Percentiles rank a stretch among this genome's conserved stretches.
Conservation (phyloP, 2,329 filamentous ascomycete species). For the Magnaporthiopsis rhizophila region DNA sequence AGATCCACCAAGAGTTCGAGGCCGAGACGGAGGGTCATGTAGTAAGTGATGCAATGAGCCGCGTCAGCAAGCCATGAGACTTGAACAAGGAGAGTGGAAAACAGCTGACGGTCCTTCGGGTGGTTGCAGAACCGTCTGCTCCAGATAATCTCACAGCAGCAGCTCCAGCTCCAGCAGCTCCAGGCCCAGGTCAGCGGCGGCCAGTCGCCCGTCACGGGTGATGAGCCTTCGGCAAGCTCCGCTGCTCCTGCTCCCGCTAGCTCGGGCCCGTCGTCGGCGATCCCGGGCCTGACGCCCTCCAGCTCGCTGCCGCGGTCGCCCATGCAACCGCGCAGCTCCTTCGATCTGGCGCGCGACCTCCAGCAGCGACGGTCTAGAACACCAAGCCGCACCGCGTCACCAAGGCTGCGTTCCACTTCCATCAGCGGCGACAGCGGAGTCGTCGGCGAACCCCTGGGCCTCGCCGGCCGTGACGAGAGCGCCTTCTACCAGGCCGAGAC, state of each 20-base stretch:
- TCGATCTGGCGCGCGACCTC: conserved; percentile 47
- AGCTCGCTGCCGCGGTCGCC: conserved; percentile 45
- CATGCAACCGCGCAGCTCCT: conserved; percentile 45
- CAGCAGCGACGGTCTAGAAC: conserved; percentile 47
- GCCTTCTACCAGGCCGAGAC: conserved; percentile 79
- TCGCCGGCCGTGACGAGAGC: conserved; percentile 63
- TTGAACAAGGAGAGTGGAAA: not conserved
- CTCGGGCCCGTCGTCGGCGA: conserved; percentile 25
- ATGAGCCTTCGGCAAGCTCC: conserved; percentile 19
- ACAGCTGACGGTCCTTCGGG: conserved; percentile 3
- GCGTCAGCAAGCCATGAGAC: not conserved
- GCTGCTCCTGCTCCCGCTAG: conserved; percentile 20
- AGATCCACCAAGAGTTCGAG: conserved; percentile 72
- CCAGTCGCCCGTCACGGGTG: conserved; percentile 26
- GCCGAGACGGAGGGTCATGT: conserved; percentile 74
- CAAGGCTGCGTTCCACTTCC: conserved; percentile 48
- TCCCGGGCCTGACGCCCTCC: conserved; percentile 26
- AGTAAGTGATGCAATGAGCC: conserved; percentile 31
- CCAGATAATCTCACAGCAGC: conserved; percentile 68
- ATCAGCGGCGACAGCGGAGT: conserved; percentile 54
- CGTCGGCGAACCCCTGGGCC: conserved; percentile 31
- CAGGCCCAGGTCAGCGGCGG: conserved; percentile 34
- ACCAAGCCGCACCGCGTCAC: conserved; percentile 48
- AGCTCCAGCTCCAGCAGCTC: conserved; percentile 59
- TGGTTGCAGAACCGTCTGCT: conserved; percentile 59